Evolutionary conservation across 768 basidiomycete genomes (phyloP).

Genomic region (Kwoniella pini): DNA sequence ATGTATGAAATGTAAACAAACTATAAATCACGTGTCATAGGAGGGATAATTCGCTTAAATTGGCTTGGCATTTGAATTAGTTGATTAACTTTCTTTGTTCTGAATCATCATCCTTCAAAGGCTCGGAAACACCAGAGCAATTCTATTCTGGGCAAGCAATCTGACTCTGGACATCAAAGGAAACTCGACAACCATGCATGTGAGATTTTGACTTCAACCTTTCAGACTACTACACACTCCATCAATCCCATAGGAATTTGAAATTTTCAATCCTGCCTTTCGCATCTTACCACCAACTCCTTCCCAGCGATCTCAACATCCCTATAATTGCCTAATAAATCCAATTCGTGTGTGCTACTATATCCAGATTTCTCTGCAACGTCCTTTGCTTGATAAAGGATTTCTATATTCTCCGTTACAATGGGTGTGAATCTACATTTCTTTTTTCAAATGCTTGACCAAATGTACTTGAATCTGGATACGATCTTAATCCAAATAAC

Average conservation of each 20-base stretch:
- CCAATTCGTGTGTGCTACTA: not conserved
- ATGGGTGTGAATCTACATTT: slow-evolving; percentile 1
- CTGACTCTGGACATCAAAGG: too few species aligned
- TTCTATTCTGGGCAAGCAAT: too few species aligned
- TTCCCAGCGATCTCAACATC: not conserved
- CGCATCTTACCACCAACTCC: slow-evolving; percentile 14
- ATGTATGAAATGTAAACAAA: too few species aligned
- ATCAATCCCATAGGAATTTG: slow-evolving; percentile 20
- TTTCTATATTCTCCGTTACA: slow-evolving; percentile 6
- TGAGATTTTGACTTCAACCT: too few species aligned
- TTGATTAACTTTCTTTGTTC: too few species aligned
- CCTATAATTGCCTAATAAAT: not conserved
- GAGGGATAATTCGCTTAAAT: too few species aligned
- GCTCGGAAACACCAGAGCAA: too few species aligned
- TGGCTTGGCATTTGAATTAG: too few species aligned
- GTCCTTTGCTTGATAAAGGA: not conserved
- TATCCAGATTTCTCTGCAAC: not conserved
- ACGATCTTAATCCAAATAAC: slow-evolving; percentile 4
- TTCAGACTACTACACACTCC: too few species aligned
- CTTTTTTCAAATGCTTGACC: slow-evolving; percentile 10
- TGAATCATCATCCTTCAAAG: too few species aligned
- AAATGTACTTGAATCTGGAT: slow-evolving; percentile 21
- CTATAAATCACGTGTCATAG: too few species aligned
- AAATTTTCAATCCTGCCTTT: slow-evolving; percentile 14
- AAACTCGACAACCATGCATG: too few species aligned